These are phyloP conservation scores for Teratosphaeria nubilosa DNA, from an alignment of 2,329 filamentous ascomycete genomes.

Conservation along the genomic window DNA sequence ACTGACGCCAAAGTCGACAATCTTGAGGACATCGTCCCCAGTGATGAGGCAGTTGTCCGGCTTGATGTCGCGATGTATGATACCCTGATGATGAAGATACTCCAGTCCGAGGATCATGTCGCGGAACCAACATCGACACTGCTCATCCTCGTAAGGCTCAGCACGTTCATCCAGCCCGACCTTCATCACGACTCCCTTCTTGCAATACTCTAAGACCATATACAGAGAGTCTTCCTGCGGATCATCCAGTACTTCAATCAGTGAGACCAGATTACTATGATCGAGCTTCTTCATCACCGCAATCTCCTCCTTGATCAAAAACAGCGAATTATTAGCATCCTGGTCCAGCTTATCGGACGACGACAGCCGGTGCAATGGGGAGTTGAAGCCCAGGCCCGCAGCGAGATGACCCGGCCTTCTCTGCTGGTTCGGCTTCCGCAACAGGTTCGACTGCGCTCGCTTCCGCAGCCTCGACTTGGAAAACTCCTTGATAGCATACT, in stretches of 20 bases:
- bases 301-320: constrained; percentile 88
- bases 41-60: constrained; percentile 91
- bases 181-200: constrained; percentile 95
- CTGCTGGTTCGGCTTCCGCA: constrained; percentile 52
- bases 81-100: constrained; percentile 87
- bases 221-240: constrained; percentile 92
- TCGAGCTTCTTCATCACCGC: constrained; percentile 99
- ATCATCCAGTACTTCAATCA: constrained; percentile 92
- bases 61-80: constrained; percentile 95
- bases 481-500: constrained; percentile 97
- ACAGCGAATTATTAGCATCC: constrained; percentile 53
- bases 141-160: constrained; percentile 71
- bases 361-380: constrained; percentile 52
- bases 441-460: constrained; percentile 78
- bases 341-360: constrained; percentile 35
- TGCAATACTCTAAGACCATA: constrained; percentile 99
- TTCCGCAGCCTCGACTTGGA: constrained; percentile 86
- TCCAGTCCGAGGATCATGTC: constrained; percentile 92
- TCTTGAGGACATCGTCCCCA: constrained; percentile 84
- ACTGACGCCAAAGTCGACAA: constrained; percentile 97
- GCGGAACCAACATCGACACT: constrained; percentile 83
- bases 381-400: constrained; percentile 48
- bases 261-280: constrained; percentile 82
- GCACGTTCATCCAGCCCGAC: constrained; percentile 77
- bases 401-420: constrained; percentile 38